Evolutionary conservation across 805 yeast genomes (phyloP).

Genomic region (Yarrowia porcina): DNA sequence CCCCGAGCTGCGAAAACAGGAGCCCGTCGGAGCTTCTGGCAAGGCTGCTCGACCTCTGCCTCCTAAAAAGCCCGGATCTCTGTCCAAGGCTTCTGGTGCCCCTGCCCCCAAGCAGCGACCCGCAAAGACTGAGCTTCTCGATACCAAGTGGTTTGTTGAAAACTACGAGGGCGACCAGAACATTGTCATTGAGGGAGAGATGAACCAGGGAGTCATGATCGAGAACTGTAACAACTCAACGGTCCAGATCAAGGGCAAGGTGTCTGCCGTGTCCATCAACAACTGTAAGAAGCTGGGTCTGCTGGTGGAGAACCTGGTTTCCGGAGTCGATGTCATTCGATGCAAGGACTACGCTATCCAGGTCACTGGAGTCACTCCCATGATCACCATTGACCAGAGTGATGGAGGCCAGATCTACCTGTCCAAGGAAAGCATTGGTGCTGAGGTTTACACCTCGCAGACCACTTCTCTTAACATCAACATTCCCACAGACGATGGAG

Average conservation of each 20-base stretch:
- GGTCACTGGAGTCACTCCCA: constrained; percentile 75
- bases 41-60: constrained; percentile 59
- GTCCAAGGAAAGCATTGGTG: constrained; percentile 63
- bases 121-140: constrained; percentile 65
- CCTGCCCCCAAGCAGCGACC: constrained; percentile 42
- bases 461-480: constrained; percentile 84
- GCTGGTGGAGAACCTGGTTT: constrained; percentile 77
- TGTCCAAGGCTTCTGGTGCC: constrained; percentile 40
- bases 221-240: constrained; percentile 74
- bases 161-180: constrained; percentile 65
- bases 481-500: constrained; percentile 66
- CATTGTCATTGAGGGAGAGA: constrained; percentile 71
- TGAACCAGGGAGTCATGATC: constrained; percentile 84
- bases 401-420: constrained; percentile 82
- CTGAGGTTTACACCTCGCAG: constrained; percentile 79
- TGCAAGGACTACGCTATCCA: constrained; percentile 79
- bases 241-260: constrained; percentile 84
- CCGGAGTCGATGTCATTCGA: constrained; percentile 86
- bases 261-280: constrained; percentile 78
- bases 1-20: constrained; percentile 66
- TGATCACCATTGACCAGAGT: constrained; percentile 82
- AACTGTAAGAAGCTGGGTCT: constrained; percentile 70
- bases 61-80: constrained; percentile 75
- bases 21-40: constrained; percentile 44
- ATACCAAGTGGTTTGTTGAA: constrained; percentile 86